Base-by-base conservation (phyloP, 768 basidiomycete genomes). In the Coprinopsis sp. region DNA sequence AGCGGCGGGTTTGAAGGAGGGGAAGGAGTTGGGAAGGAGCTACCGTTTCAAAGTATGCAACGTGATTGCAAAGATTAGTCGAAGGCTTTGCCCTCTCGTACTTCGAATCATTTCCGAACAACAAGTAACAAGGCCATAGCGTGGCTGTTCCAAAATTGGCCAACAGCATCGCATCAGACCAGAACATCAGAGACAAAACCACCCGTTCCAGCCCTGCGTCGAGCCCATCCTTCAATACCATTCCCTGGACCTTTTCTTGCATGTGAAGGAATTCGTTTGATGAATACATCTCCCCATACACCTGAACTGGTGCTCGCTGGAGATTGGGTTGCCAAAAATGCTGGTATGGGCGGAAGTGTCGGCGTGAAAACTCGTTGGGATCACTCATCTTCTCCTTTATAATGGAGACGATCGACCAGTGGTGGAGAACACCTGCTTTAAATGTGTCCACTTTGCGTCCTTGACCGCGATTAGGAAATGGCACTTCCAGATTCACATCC, bases 181-280 rank as follows among this genome's bases (percentile, higher is more conserved):
- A 53, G 41, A 66, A 38, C 60, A 66, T 62, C 3, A 64, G 16
- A 3, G 52, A 57, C 0, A 58, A 57, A 5, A 67, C 27, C 7
- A 55, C 37, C 33, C 39, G 50, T 25, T 58, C 58, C 3, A 57
- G 43, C 4, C 34, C 18, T 7, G 11, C 7, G 19, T 37, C 34
- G 11, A 6, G 10, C 34, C 19, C 34, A 31, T n/a, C 10, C 30
- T 8, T 8, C 10, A 31, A 31, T 31, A 31, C 10, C 8, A 31
- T 31, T 31, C 8, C 30, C 30, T 31, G 30, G n/a, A 31, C 30
- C n/a, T 31, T 8, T 31, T 31, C 30, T 8, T 31, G 30, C 30
- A 31, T 8, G 10, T 31, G 8, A n/a, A n/a, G 10, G 30, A 31
- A 31, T 31, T 8, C n/a, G 10, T 8, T 8, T 31, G 30, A 31